These are phyloP conservation scores for Solanum chaucha DNA, from an alignment of 257 asterid species.

Conservation along the genomic window DNA sequence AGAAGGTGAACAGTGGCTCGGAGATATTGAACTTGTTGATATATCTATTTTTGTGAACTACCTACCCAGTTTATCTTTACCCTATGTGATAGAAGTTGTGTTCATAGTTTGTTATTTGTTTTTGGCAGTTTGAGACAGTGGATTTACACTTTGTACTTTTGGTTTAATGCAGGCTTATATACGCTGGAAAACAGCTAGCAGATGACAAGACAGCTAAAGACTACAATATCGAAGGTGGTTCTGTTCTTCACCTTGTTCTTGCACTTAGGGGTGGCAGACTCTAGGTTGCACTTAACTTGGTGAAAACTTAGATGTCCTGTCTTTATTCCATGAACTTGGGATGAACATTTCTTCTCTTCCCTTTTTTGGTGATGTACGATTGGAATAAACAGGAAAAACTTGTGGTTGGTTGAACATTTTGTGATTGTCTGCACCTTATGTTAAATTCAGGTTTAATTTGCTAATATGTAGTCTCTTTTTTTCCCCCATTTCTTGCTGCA, in stretches of 20 bases:
- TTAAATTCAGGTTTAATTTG: neutral
- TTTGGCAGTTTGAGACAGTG: neutral
- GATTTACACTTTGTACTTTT: neutral
- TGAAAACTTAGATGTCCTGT: slow-evolving; percentile 12
- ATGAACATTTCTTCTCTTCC: neutral
- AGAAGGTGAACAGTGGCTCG: neutral
- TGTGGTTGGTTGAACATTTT: neutral
- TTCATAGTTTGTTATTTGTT: neutral
- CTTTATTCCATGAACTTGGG: neutral
- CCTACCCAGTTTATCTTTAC: neutral
- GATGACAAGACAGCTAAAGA: slow-evolving; percentile 91
- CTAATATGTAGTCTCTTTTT: neutral
- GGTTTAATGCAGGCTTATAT: slow-evolving; percentile 48
- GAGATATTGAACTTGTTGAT: neutral
- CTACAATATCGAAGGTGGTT: slow-evolving; percentile 88
- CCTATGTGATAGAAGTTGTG: neutral
- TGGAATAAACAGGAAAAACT: neutral
- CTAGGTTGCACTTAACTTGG: neutral
- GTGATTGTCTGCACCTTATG: neutral
- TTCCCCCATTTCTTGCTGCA: neutral
- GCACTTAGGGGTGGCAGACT: slow-evolving; percentile 69
- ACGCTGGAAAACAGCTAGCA: slow-evolving; percentile 83
- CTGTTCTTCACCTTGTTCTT: slow-evolving; percentile 74
- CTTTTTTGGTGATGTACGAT: neutral
- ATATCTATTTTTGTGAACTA: neutral